Percentiles rank a stretch among this genome's conserved stretches.
Evolutionary conservation across 1,284 basidiomycete genomes (phyloP).

Genomic region (Cryptococcus sp.): DNA sequence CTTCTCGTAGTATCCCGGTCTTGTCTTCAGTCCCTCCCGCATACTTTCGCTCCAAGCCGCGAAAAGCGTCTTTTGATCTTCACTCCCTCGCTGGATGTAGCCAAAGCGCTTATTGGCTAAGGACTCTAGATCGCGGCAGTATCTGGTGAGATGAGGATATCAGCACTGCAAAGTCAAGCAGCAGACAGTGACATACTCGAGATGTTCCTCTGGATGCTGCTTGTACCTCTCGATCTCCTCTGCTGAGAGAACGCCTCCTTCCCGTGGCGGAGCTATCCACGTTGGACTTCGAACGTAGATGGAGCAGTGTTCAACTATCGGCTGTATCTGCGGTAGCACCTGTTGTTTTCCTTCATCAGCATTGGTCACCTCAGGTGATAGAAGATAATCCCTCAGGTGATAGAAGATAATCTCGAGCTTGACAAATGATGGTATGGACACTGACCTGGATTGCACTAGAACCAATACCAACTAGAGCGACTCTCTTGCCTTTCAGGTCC

Average conservation of each 20-base stretch:
- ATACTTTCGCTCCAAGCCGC: conserved; percentile 9
- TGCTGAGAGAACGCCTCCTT: conserved; percentile 5
- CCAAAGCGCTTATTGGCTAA: conserved; percentile 12
- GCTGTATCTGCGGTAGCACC: conserved; percentile 13
- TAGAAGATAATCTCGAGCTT: too few relatives aligned
- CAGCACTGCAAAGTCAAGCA: neutral
- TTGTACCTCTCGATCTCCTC: conserved; percentile 4
- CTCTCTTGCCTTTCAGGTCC: conserved; percentile 20
- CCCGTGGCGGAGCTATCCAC: conserved; percentile 9
- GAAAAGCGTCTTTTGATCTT: conserved; percentile 11
- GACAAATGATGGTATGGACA: too few relatives aligned
- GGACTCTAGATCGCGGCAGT: conserved; percentile 9
- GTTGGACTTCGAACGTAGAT: conserved; percentile 10
- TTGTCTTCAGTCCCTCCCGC: conserved; percentile 5
- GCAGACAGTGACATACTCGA: neutral
- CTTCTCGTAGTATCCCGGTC: conserved; percentile 13
- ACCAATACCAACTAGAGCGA: conserved; percentile 20
- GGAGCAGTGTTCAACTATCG: conserved; percentile 6
- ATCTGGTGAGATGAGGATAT: neutral
- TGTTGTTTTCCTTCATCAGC: neutral
- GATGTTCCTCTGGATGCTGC: conserved; percentile 12
- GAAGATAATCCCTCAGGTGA: too few relatives aligned
- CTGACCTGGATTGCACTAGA: conserved; percentile 13
- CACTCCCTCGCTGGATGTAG: conserved; percentile 10
- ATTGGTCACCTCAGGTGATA: neutral